Percentiles rank a stretch among this genome's conserved stretches.
Conservation (phyloP, 352 stramenopile genomes). For the Saprolegnia diclina region DNA sequence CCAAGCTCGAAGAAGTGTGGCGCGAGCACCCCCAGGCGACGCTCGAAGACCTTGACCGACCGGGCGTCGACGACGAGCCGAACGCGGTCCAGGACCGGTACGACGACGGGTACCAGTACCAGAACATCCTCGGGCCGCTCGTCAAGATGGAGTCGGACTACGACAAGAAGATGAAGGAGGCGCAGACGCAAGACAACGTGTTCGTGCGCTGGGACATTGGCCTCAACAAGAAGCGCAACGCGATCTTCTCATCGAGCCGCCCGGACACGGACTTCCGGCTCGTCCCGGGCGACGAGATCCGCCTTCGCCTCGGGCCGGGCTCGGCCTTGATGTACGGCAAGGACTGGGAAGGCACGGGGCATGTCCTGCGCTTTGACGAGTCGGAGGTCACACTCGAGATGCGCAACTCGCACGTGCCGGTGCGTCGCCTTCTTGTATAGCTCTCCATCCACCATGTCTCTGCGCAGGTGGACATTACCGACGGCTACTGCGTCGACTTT, state of each 20-base stretch:
- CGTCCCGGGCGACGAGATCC: constrained; percentile 96
- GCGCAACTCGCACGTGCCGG: constrained; percentile 66
- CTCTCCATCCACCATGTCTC: too few relatives aligned
- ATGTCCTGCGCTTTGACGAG: constrained; percentile 86
- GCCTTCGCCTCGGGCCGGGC: constrained; percentile 84
- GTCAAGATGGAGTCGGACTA: constrained; percentile 99
- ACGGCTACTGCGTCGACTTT: constrained; percentile 97
- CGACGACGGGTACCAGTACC: constrained; percentile 99
- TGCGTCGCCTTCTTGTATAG: background rate
- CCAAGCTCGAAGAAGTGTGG: constrained; percentile 92
- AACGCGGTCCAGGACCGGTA: constrained; percentile 88
- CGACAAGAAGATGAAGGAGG: constrained; percentile 99
- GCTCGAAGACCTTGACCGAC: constrained; percentile 94
- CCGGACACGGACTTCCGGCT: constrained; percentile 87
- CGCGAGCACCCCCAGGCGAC: constrained; percentile 94
- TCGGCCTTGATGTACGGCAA: constrained; percentile 73
- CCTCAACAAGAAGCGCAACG: constrained; percentile 95
- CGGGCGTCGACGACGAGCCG: constrained; percentile 86
- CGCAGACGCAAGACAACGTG: constrained; percentile 92
- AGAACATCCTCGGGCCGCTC: constrained; percentile 98
- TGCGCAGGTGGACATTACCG: constrained; percentile 85
- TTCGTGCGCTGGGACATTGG: constrained; percentile 93
- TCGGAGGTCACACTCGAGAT: constrained; percentile 83
- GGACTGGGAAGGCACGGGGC: constrained; percentile 93
- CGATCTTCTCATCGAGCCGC: constrained; percentile 91